phyloP scores from a whole-genome alignment of 1,139 yeast species.

The Yamadazyma diddensiae region DNA sequence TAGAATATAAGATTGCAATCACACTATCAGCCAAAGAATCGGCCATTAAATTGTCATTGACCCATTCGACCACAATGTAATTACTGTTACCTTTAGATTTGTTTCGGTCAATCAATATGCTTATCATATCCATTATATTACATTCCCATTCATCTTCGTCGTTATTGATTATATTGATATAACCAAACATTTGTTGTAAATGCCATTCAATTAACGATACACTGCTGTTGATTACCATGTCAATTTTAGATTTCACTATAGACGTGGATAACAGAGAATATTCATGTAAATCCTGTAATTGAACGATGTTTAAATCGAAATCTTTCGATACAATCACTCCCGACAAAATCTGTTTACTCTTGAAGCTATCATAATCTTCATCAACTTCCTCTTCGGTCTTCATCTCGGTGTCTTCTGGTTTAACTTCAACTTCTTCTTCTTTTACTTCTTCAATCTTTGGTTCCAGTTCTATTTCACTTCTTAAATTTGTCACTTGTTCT shows the following conservation, averaged over 20 bases:
- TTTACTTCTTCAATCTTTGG: conserved; percentile 17
- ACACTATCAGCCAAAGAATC: conserved; percentile 95
- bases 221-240: conserved; percentile 75
- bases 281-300: conserved; percentile 83
- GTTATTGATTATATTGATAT: conserved; percentile 62
- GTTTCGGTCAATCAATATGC: conserved; percentile 43
- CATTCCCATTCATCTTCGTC: conserved; percentile 56
- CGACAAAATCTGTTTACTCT: conserved; percentile 52
- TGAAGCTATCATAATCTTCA: conserved; percentile 15
- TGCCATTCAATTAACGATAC: conserved; percentile 84
- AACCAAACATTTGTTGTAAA: conserved; percentile 93
- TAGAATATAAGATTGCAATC: conserved; percentile 83
- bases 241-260: conserved; percentile 76
- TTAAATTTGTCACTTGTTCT: conserved; percentile 32
- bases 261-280: conserved; percentile 87
- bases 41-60: conserved; percentile 75
- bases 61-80: conserved; percentile 78
- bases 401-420: conserved; percentile 16
- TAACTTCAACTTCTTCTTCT: conserved; percentile 17
- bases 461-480: conserved; percentile 27
- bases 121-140: conserved; percentile 45
- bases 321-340: conserved; percentile 92
- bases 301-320: conserved; percentile 79
- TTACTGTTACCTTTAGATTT: conserved; percentile 39
- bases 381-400: conserved; percentile 16